Evolutionary conservation across 116 monocot species (phyloP), one percentile per base, ranked within the genome.

Genomic region (Papilionanthe hybrid): DNA sequence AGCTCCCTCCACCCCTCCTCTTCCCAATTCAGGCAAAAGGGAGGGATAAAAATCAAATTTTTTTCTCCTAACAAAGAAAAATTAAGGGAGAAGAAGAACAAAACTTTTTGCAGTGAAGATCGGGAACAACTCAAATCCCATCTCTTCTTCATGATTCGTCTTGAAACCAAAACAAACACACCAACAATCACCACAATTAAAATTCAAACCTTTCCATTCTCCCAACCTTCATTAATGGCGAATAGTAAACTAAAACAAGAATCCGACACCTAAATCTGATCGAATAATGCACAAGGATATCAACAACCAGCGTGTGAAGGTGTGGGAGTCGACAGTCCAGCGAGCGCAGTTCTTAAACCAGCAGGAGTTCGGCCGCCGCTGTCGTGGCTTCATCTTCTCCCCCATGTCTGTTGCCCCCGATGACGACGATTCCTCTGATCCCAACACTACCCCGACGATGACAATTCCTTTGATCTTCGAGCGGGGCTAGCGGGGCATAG

Each of bases 381-480:
- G 92, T 32, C 90, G 87, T 27, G 79, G 86, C 79, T 77, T 73
- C 83, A 72, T 86, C 72, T 86, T 91, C 82, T 17, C 86, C n/a
- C 63, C 93, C 25, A 89, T 87, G 86, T 83, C 91, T 53, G 90
- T 89, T n/a, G 86, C 84, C 68, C 88, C 92, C 10, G 71, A 79
- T 23, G 85, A 82, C 67, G 89, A 89, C 69, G 85, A 58, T 27
- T 27, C 72, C 72, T 7, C 48, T 67, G 5, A 44, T 6, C 8
- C 68, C 57, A 22, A 60, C 32, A 22, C 66, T 19, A 8, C 75
- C 6, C 1, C 74, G 4, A n/a, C 44, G 17, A 28, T 71, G 13
- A 5, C 55, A 47, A 15, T 55, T 23, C 63, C 66, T n/a, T n/a
- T n/a, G n/a, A n/a, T n/a, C n/a, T n/a, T n/a, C n/a, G n/a, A n/a